Base-by-base conservation (phyloP, 148 eudicot genomes). In the Euryodendron excelsum region DNA sequence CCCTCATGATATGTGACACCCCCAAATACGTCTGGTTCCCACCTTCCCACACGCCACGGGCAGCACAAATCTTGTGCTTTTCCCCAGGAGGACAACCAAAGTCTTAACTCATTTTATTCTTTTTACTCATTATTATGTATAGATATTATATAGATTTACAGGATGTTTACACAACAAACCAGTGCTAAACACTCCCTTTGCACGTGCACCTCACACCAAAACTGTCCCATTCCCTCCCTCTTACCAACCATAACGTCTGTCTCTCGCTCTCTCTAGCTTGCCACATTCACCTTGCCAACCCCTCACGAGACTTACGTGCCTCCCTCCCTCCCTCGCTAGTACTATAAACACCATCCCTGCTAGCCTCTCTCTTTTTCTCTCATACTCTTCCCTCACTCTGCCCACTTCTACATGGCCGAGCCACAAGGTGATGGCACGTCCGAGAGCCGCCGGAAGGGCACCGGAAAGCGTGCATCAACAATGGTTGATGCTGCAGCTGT, bases 41-140 rank as follows among this genome's bases (percentile, higher is more conserved):
- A 65, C 72, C 31, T 34, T 82, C 82, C 87, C 88, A 84, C 89
- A 84, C 85, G 89, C 87, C 79, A 88, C 75, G 87, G 84, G 86
- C 78, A 85, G 84, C 90, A 91, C 90, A 86, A 85, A 78, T 84
- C 88, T 89, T 87, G 91, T 87, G 94, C 80, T 81, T 83, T 79
- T n/a, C n/a, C 82, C 79, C 59, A 78, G 52, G 41, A 65, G 33
- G 41, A 65, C 37, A 15, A 0, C 69, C 37, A 33, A 34, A 65
- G 10, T 21, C 12, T 31, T 27, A 33, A 11, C 69, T 33, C 4
- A 36, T 9, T 14, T 63, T 6, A 0, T 3, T 18, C 31, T 2
- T 62, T 3, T 27, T 62, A 0, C 17, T 25, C 30, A 31, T 61
- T 1, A 30, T 11, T 3, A 4, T 13, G 13, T 11, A 27, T n/a